These are phyloP conservation scores for Naganishia onofrii DNA, from an alignment of 768 basidiomycete genomes.

Conservation along the genomic window DNA sequence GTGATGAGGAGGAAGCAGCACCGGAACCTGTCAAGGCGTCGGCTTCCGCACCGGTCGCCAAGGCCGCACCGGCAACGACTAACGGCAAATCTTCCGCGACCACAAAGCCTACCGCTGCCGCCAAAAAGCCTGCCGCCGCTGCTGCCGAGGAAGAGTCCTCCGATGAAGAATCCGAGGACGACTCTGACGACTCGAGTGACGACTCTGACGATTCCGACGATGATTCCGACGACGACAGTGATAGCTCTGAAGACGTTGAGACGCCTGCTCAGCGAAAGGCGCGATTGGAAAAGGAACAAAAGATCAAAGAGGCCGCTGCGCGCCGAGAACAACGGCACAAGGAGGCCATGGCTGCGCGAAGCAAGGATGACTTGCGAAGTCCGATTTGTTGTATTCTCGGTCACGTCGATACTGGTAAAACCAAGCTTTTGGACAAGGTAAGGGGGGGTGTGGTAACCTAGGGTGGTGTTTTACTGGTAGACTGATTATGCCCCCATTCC, in stretches of 20 bases:
- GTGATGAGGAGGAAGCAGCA: constrained; percentile 41
- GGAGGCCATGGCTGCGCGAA: constrained; percentile 78
- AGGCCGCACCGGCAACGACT: constrained; percentile 38
- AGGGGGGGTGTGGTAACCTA: constrained; percentile 34
- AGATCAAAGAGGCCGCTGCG: constrained; percentile 79
- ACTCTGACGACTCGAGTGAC: constrained; percentile 43
- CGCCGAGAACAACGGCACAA: constrained; percentile 74
- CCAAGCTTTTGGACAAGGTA: constrained; percentile 93
- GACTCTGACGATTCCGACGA: constrained; percentile 39
- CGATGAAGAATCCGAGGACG: constrained; percentile 37
- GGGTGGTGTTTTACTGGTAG: not conserved
- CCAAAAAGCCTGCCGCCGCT: constrained; percentile 35
- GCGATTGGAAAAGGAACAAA: constrained; percentile 56
- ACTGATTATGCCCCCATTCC: constrained; percentile 2
- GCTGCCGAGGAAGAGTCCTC: constrained; percentile 45
- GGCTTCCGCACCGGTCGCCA: constrained; percentile 15
- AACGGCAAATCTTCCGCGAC: constrained; percentile 41
- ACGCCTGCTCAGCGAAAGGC: constrained; percentile 66
- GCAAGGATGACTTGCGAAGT: constrained; percentile 83
- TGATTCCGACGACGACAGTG: constrained; percentile 36
- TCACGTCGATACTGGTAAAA: constrained; percentile 99
- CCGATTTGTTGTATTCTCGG: constrained; percentile 99
- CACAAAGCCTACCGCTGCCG: constrained; percentile 34
- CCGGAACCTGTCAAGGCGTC: constrained; percentile 31
- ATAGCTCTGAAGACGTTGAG: constrained; percentile 59